A percentile compares a stretch with the other conserved stretches of the same genome.
phyloP scores from a whole-genome alignment of 768 basidiomycete species.

The Kwoniella dendrophila region DNA sequence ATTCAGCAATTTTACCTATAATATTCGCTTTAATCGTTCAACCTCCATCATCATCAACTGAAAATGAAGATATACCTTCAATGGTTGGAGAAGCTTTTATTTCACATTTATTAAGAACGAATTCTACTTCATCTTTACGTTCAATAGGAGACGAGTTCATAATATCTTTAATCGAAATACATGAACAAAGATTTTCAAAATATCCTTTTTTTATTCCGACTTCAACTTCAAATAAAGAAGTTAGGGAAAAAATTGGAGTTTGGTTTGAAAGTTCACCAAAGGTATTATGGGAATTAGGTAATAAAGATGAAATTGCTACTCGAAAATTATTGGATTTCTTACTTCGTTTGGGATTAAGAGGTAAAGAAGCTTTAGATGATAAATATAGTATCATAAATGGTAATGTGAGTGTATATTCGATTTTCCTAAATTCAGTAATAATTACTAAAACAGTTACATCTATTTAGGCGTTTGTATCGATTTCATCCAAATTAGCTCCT shows the following conservation, averaged over 20 bases:
- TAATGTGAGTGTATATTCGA: conserved; percentile 4
- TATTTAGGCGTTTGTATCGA: conserved; percentile 60
- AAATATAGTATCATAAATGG: conserved; percentile 17
- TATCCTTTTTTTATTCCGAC: conserved; percentile 47
- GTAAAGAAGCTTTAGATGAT: conserved; percentile 22
- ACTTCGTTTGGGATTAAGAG: conserved; percentile 56
- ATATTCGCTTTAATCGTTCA: conserved; percentile 57
- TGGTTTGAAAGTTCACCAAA: conserved; percentile 80
- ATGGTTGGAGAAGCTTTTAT: conserved; percentile 64
- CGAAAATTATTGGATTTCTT: conserved; percentile 68
- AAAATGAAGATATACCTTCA: conserved; percentile 32
- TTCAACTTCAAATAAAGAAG: conserved; percentile 14
- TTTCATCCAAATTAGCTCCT: conserved; percentile 69
- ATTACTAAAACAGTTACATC: not conserved
- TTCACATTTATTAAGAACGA: conserved; percentile 66
- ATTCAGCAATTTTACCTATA: conserved; percentile 48
- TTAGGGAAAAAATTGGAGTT: conserved; percentile 53
- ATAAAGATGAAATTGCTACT: conserved; percentile 62
- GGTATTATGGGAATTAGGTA: conserved; percentile 80
- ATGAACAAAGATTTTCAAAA: conserved; percentile 42
- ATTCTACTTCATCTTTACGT: conserved; percentile 69
- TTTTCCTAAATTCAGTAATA: not conserved
- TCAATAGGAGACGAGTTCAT: conserved; percentile 73
- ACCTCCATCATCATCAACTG: conserved; percentile 22
- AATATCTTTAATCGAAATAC: conserved; percentile 69